Percentiles rank a stretch among this genome's conserved stretches.
Conservation (phyloP, 2,329 filamentous ascomycete genomes). For the Amesomyces nigricolor region DNA sequence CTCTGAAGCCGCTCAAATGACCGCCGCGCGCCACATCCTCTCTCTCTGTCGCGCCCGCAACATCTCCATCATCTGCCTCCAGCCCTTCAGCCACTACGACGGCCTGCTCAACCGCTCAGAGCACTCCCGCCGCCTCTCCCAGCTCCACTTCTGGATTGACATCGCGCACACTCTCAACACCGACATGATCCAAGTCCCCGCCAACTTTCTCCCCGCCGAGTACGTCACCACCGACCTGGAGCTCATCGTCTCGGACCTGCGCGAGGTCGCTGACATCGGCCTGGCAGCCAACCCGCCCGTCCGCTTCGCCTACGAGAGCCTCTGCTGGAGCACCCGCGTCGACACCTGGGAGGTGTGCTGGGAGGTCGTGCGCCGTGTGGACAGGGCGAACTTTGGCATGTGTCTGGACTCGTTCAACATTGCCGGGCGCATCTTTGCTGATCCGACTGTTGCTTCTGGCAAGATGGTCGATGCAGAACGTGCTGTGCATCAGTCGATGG, state of each 20-base stretch:
- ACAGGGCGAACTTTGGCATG: conserved; percentile 67
- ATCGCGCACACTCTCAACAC: conserved; percentile 60
- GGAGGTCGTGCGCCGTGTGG: conserved; percentile 59
- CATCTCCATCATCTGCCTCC: conserved; percentile 60
- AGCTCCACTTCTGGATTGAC: conserved; percentile 65
- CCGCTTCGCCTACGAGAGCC: conserved; percentile 66
- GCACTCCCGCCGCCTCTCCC: conserved; percentile 52
- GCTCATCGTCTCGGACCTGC: conserved; percentile 57
- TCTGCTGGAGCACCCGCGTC: conserved; percentile 66
- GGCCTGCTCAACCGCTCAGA: conserved; percentile 59
- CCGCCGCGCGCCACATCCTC: conserved; percentile 53
- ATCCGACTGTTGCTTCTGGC: conserved; percentile 52
- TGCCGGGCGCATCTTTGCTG: conserved; percentile 63
- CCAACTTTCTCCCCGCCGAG: conserved; percentile 55
- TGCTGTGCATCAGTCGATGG: conserved; percentile 49
- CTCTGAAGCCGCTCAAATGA: conserved; percentile 32
- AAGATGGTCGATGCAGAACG: conserved; percentile 49
- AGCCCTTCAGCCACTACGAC: conserved; percentile 75
- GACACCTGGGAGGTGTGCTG: conserved; percentile 69
- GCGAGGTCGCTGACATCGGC: conserved; percentile 62
- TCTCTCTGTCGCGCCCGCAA: conserved; percentile 50
- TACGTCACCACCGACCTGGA: conserved; percentile 43
- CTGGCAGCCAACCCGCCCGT: conserved; percentile 50
- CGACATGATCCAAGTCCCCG: conserved; percentile 69
- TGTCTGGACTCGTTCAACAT: conserved; percentile 79